phyloP scores from a whole-genome alignment of 768 basidiomycete species.

The Scleroderma bovista region DNA sequence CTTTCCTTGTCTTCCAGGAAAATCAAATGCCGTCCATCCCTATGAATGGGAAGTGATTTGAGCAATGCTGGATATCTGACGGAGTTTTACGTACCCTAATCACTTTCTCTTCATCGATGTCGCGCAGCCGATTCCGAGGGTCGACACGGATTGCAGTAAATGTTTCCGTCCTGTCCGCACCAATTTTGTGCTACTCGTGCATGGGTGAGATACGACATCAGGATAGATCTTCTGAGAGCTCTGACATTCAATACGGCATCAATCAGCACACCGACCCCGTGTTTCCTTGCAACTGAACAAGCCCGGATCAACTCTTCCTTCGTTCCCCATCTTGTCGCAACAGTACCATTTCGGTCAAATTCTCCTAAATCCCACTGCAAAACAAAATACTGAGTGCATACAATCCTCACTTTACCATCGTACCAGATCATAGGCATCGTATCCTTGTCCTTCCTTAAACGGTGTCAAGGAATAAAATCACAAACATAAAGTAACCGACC shows the following conservation, averaged over 20 bases:
- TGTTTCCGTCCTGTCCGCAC: slow-evolving; percentile 70
- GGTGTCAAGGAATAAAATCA: slow-evolving; percentile 7
- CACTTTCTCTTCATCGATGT: slow-evolving; percentile 50
- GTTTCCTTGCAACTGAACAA: slow-evolving; percentile 58
- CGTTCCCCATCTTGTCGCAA: slow-evolving; percentile 82
- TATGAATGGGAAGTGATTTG: slow-evolving; percentile 22
- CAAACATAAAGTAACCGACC: slow-evolving; percentile 28
- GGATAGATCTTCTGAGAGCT: slow-evolving; percentile 1
- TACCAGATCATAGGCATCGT: slow-evolving; percentile 85
- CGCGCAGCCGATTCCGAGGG: slow-evolving; percentile 57
- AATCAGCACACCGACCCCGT: slow-evolving; percentile 71
- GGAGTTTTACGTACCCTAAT: slow-evolving; percentile 51
- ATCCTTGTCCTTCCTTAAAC: slow-evolving; percentile 64
- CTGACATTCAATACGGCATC: slow-evolving; percentile 87
- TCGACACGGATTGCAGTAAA: slow-evolving; percentile 71
- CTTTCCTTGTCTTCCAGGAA: slow-evolving; percentile 68
- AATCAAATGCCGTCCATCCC: slow-evolving; percentile 88
- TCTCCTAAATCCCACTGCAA: slow-evolving; percentile 83
- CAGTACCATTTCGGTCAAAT: slow-evolving; percentile 68
- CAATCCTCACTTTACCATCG: slow-evolving; percentile 7
- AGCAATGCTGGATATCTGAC: neutral
- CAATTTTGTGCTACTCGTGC: slow-evolving; percentile 65
- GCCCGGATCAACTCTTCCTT: slow-evolving; percentile 72
- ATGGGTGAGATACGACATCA: slow-evolving; percentile 3
- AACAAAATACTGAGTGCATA: neutral